These are phyloP conservation scores for Leucocoprinus leucothites DNA, from an alignment of 768 basidiomycete species.

Conservation along the genomic window DNA sequence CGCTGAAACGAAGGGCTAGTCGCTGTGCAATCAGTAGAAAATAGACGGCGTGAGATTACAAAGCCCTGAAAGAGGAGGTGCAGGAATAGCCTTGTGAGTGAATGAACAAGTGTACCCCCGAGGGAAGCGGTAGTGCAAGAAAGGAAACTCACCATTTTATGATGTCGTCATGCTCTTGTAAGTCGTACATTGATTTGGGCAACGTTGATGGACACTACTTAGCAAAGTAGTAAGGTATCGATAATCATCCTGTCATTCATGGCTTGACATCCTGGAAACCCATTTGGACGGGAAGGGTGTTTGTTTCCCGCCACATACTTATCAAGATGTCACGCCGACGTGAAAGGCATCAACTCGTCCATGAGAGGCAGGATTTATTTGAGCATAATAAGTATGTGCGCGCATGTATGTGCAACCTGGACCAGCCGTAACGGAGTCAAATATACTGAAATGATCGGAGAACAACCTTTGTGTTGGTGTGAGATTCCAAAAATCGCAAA, in stretches of 20 bases:
- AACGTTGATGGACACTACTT: not conserved
- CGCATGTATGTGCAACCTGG: too few species aligned
- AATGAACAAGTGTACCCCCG: not conserved
- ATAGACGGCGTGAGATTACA: not conserved
- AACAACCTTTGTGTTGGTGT: conserved; percentile 9
- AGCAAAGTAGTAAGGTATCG: not conserved
- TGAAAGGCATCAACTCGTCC: not conserved
- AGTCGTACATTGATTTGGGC: not conserved
- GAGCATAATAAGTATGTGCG: too few species aligned
- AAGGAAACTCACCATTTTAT: conserved; percentile 4
- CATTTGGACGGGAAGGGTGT: not conserved
- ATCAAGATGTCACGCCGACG: not conserved
- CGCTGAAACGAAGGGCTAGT: not conserved
- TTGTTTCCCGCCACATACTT: not conserved
- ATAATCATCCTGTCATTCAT: not conserved
- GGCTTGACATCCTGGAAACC: not conserved
- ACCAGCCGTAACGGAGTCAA: too few species aligned
- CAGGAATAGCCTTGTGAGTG: conserved; percentile 4
- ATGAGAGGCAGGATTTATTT: too few species aligned
- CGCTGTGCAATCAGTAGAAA: not conserved
- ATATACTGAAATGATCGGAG: conserved; percentile 10
- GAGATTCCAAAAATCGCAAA: not conserved
- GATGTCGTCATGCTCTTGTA: not conserved
- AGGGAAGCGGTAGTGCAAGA: conserved; percentile 9
- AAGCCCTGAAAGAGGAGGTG: not conserved